These are phyloP conservation scores for Rhinocladiella similis DNA, from an alignment of 2,329 filamentous ascomycete species.

Conservation along the genomic window DNA sequence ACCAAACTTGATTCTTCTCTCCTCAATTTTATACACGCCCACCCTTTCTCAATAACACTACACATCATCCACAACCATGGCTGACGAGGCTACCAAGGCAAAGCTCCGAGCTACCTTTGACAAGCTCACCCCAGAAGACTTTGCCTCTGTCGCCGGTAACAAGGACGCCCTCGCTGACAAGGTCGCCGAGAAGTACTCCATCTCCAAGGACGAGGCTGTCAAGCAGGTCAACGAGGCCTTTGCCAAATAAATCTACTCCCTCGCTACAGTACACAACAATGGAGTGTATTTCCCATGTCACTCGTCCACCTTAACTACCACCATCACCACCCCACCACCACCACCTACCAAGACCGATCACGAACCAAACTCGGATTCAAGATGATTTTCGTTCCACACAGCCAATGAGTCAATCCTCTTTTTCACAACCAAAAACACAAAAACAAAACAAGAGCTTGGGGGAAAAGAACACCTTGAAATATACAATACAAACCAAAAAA, in stretches of 20 bases:
- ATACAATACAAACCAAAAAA: no score
- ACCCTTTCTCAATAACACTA: background rate
- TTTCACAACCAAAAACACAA: no score
- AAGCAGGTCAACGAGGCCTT: slow-evolving; percentile 24
- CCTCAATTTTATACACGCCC: background rate
- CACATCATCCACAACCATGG: slow-evolving; percentile 21
- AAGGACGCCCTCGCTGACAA: slow-evolving; percentile 21
- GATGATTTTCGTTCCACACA: no score
- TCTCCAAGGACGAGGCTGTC: slow-evolving; percentile 27
- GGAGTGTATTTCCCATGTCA: no score
- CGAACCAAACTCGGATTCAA: no score
- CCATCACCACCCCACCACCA: no score
- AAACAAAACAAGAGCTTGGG: no score
- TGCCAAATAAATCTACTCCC: slow-evolving; percentile 9
- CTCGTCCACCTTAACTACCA: no score
- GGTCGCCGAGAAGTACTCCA: slow-evolving; percentile 23
- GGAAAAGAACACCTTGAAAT: no score
- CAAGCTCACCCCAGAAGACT: slow-evolving; percentile 28
- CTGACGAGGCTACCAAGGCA: slow-evolving; percentile 24
- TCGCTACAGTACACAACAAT: background rate
- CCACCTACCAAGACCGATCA: no score
- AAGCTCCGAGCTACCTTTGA: slow-evolving; percentile 25
- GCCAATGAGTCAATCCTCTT: no score
- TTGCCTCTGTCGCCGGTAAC: slow-evolving; percentile 22
- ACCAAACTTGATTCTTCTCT: background rate